phyloP scores from a whole-genome alignment of 2,329 filamentous ascomycete species.

The Fusarium veterinarium region DNA sequence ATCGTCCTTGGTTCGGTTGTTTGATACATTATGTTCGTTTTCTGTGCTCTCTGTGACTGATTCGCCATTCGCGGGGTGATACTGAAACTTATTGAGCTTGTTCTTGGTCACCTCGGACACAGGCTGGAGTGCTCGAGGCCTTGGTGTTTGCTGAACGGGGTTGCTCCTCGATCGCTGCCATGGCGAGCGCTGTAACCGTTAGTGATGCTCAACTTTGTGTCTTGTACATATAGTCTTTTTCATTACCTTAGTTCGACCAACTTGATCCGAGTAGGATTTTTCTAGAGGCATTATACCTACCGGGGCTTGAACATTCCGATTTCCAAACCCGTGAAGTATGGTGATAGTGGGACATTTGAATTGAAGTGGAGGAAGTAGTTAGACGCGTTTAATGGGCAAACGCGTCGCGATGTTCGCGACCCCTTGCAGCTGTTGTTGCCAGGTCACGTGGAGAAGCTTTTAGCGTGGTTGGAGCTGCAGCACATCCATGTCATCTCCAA shows the following conservation, averaged over 20 bases:
- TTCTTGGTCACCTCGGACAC: constrained; percentile 70
- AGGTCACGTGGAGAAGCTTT: constrained; percentile 43
- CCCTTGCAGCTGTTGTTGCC: constrained; percentile 16
- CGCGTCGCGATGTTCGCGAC: constrained; percentile 41
- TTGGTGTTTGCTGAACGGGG: constrained; percentile 54
- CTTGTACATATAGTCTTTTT: neutral
- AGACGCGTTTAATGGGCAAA: constrained; percentile 45
- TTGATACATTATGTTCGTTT: constrained; percentile 16
- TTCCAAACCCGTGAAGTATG: constrained; percentile 27
- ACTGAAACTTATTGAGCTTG: constrained; percentile 69
- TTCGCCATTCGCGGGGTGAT: constrained; percentile 45
- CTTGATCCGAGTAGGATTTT: constrained; percentile 56
- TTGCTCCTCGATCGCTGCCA: constrained; percentile 68
- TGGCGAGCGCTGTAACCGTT: constrained; percentile 53
- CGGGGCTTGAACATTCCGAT: constrained; percentile 29
- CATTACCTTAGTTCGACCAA: constrained; percentile 50
- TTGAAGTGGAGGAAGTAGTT: constrained; percentile 12
- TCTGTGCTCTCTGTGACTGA: constrained; percentile 25
- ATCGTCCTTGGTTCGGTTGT: constrained; percentile 37
- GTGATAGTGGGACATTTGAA: constrained; percentile 28
- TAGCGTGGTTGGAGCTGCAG: constrained; percentile 32
- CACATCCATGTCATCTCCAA: constrained; percentile 28
- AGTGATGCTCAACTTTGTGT: constrained; percentile 6
- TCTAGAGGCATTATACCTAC: constrained; percentile 52
- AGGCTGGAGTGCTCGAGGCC: constrained; percentile 56